A percentile compares a stretch with the other conserved stretches of the same genome.
phyloP scores from a whole-genome alignment of 2,329 filamentous ascomycete species.

The Hymenoscyphus salicellus region DNA sequence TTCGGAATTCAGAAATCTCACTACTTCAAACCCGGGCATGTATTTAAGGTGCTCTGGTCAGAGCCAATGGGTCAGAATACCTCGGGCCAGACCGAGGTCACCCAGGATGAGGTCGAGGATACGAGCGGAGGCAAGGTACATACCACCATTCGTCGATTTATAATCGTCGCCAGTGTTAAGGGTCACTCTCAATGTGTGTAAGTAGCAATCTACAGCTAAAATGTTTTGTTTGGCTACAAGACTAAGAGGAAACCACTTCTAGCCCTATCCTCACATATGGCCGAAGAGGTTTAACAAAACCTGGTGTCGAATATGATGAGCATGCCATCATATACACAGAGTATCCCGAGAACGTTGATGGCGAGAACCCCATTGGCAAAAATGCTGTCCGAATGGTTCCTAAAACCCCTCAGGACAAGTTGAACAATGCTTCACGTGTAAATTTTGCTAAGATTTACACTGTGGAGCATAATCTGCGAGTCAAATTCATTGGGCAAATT shows the following conservation, averaged over 20 bases:
- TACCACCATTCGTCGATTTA: not conserved
- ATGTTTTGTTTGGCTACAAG: not conserved
- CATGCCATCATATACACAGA: slow-evolving; percentile 16
- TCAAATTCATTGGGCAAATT: slow-evolving; percentile 25
- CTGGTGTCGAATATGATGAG: slow-evolving; percentile 10
- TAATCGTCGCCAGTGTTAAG: not conserved
- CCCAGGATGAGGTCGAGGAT: not conserved
- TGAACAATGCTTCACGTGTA: slow-evolving; percentile 19
- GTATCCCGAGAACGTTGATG: not conserved
- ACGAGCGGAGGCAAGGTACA: not conserved
- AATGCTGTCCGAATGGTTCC: slow-evolving; percentile 12
- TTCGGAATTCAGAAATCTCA: not conserved
- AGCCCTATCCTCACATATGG: slow-evolving; percentile 5
- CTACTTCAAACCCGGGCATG: not conserved
- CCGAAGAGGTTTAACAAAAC: slow-evolving; percentile 10
- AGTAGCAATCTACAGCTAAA: not conserved
- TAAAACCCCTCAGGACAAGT: slow-evolving; percentile 1
- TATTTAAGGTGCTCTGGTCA: not conserved
- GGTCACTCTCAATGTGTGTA: not conserved
- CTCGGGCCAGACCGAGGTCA: not conserved
- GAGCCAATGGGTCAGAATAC: not conserved
- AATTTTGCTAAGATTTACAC: slow-evolving; percentile 33
- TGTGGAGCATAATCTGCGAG: slow-evolving; percentile 29
- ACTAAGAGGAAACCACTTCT: not conserved
- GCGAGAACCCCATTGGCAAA: slow-evolving; percentile 12